Evolutionary conservation across 208 protist genomes (phyloP).

Genomic region (Leishmania lainsoni): DNA sequence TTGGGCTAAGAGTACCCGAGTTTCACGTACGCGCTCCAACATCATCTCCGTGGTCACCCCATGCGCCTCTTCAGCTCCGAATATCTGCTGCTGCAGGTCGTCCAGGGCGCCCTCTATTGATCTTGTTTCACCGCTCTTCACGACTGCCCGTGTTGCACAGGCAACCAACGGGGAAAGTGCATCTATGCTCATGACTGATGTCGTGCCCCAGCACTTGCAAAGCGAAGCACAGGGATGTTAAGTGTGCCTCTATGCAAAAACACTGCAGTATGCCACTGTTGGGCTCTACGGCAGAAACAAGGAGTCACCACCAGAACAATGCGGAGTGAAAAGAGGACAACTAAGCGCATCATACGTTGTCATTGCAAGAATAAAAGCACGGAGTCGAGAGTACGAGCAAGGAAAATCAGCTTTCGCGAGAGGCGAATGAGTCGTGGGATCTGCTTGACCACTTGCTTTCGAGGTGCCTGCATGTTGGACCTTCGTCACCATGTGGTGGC

Average conservation of each 20-base stretch:
- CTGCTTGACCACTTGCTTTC: not conserved
- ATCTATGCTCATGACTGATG: conserved; percentile 16
- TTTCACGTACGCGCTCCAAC: not conserved
- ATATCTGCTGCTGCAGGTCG: conserved; percentile 21
- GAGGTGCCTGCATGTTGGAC: not conserved
- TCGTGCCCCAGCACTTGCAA: not conserved
- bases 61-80: not conserved
- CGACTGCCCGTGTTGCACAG: conserved; percentile 14
- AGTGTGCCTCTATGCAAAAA: conserved; percentile 11
- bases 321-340: conserved; percentile 5
- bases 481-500: not conserved
- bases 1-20: not conserved
- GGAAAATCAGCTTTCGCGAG: not conserved
- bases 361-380: not conserved
- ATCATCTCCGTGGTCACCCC: not conserved
- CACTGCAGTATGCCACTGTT: not conserved
- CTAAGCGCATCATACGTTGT: not conserved
- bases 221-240: not conserved
- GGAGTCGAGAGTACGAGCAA: not conserved
- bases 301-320: not conserved
- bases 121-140: conserved; percentile 3
- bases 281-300: conserved; percentile 1
- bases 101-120: conserved; percentile 14
- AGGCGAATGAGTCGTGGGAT: not conserved
- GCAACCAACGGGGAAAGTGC: conserved; percentile 8